Conservation (phyloP, 352 stramenopile species). For the Phytopythium vexans region DNA sequence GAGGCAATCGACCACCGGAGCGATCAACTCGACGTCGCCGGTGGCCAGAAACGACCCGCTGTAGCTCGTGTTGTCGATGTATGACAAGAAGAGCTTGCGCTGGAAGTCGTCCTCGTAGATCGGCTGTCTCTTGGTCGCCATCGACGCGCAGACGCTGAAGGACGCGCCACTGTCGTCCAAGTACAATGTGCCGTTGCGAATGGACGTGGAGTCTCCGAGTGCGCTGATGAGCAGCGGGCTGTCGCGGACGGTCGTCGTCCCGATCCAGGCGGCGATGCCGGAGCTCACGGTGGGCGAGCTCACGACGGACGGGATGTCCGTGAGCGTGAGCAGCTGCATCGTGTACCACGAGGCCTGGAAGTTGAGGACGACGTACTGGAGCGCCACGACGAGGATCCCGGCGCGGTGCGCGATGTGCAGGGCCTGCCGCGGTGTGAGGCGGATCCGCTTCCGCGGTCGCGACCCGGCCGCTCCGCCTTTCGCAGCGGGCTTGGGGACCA, state of each 20-base stretch:
- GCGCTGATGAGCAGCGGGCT: conserved; percentile 25
- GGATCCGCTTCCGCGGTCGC: conserved; percentile 1
- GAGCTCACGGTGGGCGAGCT: conserved; percentile 11
- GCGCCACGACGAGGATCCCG: conserved; percentile 14
- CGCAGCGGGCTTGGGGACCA: no score
- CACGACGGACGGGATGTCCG: conserved; percentile 10
- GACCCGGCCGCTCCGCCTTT: no score
- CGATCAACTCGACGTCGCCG: conserved; percentile 27
- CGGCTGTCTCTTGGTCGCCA: conserved; percentile 7
- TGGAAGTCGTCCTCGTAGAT: conserved; percentile 41
- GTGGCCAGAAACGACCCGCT: conserved; percentile 15
- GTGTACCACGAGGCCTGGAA: conserved; percentile 20
- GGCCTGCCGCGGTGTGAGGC: conserved; percentile 1
- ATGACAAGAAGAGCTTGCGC: conserved; percentile 15
- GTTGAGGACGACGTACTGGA: conserved; percentile 28
- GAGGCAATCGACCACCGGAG: conserved; percentile 39
- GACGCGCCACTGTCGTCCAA: conserved; percentile 24
- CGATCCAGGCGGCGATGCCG: conserved; percentile 28
- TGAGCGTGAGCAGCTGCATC: conserved; percentile 15
- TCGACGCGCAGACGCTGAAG: conserved; percentile 15
- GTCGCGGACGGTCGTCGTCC: conserved; percentile 17
- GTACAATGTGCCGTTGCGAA: conserved; percentile 27
- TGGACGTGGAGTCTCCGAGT: conserved; percentile 23
- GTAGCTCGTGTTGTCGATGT: conserved; percentile 26
- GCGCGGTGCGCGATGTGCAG: conserved; percentile 11